Conservation (phyloP, 2,329 filamentous ascomycete genomes). For the Torrubiellomyces zombiae region DNA sequence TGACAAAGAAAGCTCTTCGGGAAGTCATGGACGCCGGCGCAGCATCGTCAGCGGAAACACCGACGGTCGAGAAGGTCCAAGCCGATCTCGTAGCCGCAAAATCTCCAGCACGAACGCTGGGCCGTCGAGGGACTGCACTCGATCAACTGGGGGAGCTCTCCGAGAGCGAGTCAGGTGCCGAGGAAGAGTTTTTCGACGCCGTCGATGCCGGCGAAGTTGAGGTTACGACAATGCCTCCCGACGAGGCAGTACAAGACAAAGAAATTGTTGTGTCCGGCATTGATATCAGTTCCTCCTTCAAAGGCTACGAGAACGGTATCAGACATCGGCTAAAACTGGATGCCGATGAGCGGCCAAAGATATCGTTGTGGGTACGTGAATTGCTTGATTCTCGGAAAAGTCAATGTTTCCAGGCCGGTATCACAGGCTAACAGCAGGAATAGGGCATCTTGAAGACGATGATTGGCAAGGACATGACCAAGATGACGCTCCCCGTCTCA, state of each 20-base stretch:
- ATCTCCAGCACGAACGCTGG: conserved; percentile 23
- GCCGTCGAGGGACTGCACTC: conserved; percentile 47
- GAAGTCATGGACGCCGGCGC: conserved; percentile 54
- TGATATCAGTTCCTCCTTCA: conserved; percentile 64
- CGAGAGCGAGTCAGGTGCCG: conserved; percentile 65
- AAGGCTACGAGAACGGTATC: conserved; percentile 81
- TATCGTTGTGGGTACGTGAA: conserved; percentile 76
- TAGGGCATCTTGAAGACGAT: conserved; percentile 95
- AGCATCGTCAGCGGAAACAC: conserved; percentile 16
- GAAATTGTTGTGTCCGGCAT: conserved; percentile 24
- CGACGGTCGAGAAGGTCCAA: conserved; percentile 12
- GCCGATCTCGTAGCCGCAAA: conserved; percentile 17
- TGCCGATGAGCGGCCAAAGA: conserved; percentile 79
- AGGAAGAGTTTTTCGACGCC: conserved; percentile 94
- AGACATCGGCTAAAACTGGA: conserved; percentile 72
- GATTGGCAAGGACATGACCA: conserved; percentile 99
- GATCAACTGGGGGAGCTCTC: conserved; percentile 59
- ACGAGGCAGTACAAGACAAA: conserved; percentile 24
- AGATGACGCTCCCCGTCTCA: conserved; percentile 95
- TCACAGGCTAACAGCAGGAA: conserved; percentile 9
- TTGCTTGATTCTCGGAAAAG: neutral
- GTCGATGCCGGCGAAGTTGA: conserved; percentile 87
- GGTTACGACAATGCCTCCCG: conserved; percentile 48
- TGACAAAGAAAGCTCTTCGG: conserved; percentile 75
- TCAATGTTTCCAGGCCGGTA: neutral